Evolutionary conservation across 176 grass and related monocot species (phyloP).

Genomic region (Oryza meridionalis): DNA sequence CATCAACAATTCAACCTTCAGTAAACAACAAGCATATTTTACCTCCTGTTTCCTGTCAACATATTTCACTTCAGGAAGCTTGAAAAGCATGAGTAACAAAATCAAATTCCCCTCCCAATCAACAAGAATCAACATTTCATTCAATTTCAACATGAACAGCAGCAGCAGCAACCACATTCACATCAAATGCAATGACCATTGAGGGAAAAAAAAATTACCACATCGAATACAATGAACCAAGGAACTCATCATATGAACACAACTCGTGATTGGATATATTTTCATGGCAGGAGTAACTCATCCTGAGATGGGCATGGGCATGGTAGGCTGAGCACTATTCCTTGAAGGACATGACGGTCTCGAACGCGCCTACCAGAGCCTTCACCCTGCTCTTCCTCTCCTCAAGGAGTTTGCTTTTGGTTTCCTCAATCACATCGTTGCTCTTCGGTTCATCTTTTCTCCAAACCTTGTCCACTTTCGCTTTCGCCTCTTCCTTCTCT

Average conservation of each 20-base stretch:
- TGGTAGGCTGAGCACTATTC: slow-evolving; percentile 30
- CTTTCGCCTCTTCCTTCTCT: slow-evolving; percentile 25
- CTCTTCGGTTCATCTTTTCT: slow-evolving; percentile 58
- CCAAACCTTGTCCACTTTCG: slow-evolving; percentile 34
- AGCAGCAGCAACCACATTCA: slow-evolving; percentile 27
- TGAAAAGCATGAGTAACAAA: slow-evolving; percentile 1
- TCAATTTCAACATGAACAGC: slow-evolving; percentile 32
- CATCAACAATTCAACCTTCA: background rate
- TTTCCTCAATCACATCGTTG: slow-evolving; percentile 70
- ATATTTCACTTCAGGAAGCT: background rate
- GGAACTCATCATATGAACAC: slow-evolving; percentile 47
- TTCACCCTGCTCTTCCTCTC: slow-evolving; percentile 84
- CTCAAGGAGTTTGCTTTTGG: slow-evolving; percentile 72
- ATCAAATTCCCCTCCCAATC: slow-evolving; percentile 9
- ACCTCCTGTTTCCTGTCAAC: background rate
- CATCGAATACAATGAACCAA: slow-evolving; percentile 26
- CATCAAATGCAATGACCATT: slow-evolving; percentile 14
- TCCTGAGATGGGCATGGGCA: background rate
- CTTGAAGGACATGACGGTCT: slow-evolving; percentile 68
- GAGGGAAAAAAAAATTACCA: slow-evolving; percentile 23
- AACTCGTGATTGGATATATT: slow-evolving; percentile 28
- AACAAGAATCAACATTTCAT: slow-evolving; percentile 20
- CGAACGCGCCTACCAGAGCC: slow-evolving; percentile 82
- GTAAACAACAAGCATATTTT: background rate
- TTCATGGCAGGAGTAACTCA: slow-evolving; percentile 20